Conservation (phyloP, 75 land plant genomes). For the Cunninghamia lanceolata region DNA sequence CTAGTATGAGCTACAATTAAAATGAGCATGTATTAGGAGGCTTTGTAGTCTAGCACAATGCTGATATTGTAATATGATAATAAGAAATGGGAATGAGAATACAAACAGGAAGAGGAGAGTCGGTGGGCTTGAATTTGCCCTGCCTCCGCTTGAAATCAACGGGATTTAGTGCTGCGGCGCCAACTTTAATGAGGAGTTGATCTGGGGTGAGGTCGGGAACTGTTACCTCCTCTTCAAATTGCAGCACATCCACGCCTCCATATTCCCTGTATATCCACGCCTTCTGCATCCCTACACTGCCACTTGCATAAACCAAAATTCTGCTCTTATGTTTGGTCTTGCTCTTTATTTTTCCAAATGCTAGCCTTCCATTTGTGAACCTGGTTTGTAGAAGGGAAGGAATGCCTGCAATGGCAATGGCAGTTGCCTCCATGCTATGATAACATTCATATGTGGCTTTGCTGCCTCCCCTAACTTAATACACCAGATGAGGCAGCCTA, state of each 20-base stretch:
- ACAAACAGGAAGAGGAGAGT: slow-evolving; percentile 82
- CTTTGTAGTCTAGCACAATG: neutral
- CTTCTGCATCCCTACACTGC: slow-evolving; percentile 23
- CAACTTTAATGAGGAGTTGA: slow-evolving; percentile 78
- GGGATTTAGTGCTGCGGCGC: slow-evolving; percentile 89
- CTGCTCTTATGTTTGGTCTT: neutral
- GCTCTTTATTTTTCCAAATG: neutral
- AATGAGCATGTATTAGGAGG: neutral
- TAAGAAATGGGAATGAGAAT: neutral
- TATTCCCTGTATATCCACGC: slow-evolving; percentile 71
- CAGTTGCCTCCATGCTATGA: neutral
- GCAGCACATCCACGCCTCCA: slow-evolving; percentile 50
- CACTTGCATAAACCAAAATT: slow-evolving; percentile 4
- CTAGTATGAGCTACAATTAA: no score
- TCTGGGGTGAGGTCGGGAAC: slow-evolving; percentile 72
- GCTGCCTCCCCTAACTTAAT: neutral
- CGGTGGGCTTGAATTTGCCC: slow-evolving; percentile 85
- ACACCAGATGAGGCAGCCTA: neutral
- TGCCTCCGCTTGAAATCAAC: slow-evolving; percentile 81
- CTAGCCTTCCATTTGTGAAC: neutral
- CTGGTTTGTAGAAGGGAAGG: neutral
- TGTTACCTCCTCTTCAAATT: slow-evolving; percentile 35
- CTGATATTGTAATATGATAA: neutral
- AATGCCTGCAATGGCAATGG: neutral
- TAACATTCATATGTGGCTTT: neutral